Evolutionary conservation across 148 eudicot genomes (phyloP).

Genomic region (Vaccinium darrowii): DNA sequence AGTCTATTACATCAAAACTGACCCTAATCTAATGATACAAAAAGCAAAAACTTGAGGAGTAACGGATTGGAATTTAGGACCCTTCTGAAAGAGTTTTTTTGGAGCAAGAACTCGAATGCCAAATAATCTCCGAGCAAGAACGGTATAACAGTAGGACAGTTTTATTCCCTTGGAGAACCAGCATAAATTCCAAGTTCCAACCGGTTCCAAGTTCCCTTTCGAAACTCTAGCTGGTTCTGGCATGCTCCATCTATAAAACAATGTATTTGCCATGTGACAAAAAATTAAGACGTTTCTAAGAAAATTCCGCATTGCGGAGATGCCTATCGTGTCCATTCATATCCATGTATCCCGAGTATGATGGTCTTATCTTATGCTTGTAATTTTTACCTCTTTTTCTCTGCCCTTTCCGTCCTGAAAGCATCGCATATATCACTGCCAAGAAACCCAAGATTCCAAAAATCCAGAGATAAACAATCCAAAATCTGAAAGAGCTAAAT

Average conservation of each 20-base stretch:
- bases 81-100: background rate
- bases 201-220: background rate
- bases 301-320: conserved; percentile 41
- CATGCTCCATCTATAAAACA: background rate
- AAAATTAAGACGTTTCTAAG: conserved; percentile 12
- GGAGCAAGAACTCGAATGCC: background rate
- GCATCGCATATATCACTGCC: conserved; percentile 39
- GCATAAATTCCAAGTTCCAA: background rate
- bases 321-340: conserved; percentile 42
- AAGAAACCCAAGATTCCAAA: conserved; percentile 56
- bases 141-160: background rate
- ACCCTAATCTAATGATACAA: background rate
- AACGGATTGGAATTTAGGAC: background rate
- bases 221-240: background rate
- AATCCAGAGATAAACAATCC: conserved; percentile 65
- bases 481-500: conserved; percentile 49
- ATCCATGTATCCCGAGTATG: conserved; percentile 43
- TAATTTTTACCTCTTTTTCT: conserved; percentile 55
- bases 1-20: conserved; percentile 9
- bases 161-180: conserved; percentile 3
- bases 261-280: background rate
- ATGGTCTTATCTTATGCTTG: conserved; percentile 55
- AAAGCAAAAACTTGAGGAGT: background rate
- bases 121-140: background rate
- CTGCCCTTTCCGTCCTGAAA: conserved; percentile 46